Conservation (phyloP, 1,139 yeast genomes). For the Yamadazyma conglobata region DNA sequence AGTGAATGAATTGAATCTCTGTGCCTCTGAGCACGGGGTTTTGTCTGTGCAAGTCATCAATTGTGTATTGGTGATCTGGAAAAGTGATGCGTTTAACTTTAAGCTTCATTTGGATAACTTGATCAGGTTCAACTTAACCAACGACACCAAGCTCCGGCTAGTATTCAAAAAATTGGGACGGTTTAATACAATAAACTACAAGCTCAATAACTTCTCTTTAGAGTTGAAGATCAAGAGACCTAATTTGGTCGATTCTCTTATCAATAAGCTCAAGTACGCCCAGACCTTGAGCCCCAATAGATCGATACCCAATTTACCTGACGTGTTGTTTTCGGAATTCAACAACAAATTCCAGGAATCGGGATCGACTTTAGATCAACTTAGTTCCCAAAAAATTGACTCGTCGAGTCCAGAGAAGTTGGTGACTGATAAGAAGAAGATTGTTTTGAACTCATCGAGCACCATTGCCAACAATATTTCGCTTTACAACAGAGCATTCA, state of each 20-base stretch:
- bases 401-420: conserved; percentile 6
- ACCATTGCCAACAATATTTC: not conserved
- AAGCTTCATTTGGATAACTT: conserved; percentile 14
- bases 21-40: conserved; percentile 8
- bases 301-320: not conserved
- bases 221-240: conserved; percentile 9
- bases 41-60: conserved; percentile 15
- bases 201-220: conserved; percentile 9
- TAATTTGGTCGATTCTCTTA: conserved; percentile 10
- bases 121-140: conserved; percentile 1
- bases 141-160: conserved; percentile 2
- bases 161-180: conserved; percentile 9
- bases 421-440: not conserved
- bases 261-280: conserved; percentile 7
- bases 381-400: conserved; percentile 7
- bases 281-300: conserved; percentile 7
- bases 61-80: conserved; percentile 16
- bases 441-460: conserved; percentile 1
- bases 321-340: not conserved
- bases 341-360: not conserved
- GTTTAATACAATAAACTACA: conserved; percentile 10
- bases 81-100: conserved; percentile 5
- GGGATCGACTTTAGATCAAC: not conserved
- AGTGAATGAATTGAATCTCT: conserved; percentile 5
- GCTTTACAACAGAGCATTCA: conserved; percentile 1